Evolutionary conservation across 2,329 filamentous ascomycete genomes (phyloP).

Genomic region (Alternaria conjuncta): DNA sequence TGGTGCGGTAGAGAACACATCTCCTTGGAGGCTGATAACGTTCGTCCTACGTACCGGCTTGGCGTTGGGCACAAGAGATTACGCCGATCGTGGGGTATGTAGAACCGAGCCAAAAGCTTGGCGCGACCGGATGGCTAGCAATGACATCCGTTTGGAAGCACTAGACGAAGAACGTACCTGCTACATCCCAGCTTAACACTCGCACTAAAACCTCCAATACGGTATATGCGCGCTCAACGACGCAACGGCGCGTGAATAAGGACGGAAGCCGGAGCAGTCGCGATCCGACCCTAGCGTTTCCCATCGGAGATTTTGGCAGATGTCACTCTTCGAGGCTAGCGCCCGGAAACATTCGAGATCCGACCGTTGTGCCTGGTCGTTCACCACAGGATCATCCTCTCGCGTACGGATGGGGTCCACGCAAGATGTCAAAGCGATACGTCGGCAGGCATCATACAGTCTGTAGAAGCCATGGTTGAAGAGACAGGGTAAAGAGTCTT

Average conservation of each 20-base stretch:
- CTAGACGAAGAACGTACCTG: neutral
- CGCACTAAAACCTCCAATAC: neutral
- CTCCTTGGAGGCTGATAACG: neutral
- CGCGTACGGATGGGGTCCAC: neutral
- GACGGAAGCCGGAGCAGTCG: neutral
- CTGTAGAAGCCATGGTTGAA: neutral
- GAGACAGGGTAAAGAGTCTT: neutral
- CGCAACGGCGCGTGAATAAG: neutral
- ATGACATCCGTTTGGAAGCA: neutral
- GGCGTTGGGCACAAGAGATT: neutral
- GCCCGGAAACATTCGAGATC: neutral
- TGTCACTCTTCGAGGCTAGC: neutral
- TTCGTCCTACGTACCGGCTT: neutral
- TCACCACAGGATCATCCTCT: neutral
- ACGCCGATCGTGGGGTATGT: neutral
- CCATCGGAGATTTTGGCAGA: neutral
- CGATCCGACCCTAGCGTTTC: slow-evolving; percentile 31
- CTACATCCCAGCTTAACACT: neutral
- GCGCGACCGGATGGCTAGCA: neutral
- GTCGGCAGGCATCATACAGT: neutral
- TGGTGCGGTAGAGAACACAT: neutral
- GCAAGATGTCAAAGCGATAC: neutral
- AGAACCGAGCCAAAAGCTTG: neutral
- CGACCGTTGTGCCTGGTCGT: neutral
- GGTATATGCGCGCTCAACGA: neutral